Evolutionary conservation across 805 yeast species (phyloP), one percentile per base, ranked within the genome.

Genomic region (Barnettozyma sp.): DNA sequence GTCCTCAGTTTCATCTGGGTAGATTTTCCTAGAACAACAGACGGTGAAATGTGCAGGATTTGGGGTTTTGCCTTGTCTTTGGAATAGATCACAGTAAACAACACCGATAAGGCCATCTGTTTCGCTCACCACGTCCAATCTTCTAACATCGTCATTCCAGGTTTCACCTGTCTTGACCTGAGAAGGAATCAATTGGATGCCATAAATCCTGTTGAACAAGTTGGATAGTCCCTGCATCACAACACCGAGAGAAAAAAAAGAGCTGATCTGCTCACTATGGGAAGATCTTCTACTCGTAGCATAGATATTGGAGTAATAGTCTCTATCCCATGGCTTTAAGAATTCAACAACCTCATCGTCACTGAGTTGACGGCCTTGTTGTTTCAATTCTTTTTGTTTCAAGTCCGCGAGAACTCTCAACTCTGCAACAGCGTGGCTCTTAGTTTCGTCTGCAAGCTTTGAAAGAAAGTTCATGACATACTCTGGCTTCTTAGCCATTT

Each of bases 41-140:
- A 92, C 84, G 0, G 97, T 92, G 60, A 85, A 92, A 60, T 92
- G 98, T 0, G 97, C 94, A 1, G 98, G 97, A 40, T 81, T 77
- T 1, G 85, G 78, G 1, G 82, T 74, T 56, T 83, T 83, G 11
- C 81, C 80, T 7, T 66, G 68, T 36, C 95, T 69, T 44, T 82
- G 80, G 65, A 90, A 84, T 35, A 92, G 66, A 56, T 92, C 98
- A 47, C 94, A 73, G 55, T 92, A 92, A 18, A 92, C 75, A 33
- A 81, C 73, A 2, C 97, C 98, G 27, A 83, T 68, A 19, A 78
- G 54, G 0, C 78, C 82, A 22, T 75, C 70, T 0, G 61, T 56
- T 24, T 78, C 79, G 41, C 84, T 78, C 25, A 75, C 71, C 7
- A 85, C 95, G 43, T 82, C 75, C 20, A 92, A 62, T 47, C 85